phyloP scores from a whole-genome alignment of 345 rosid species.

The Cochlearia excelsa region DNA sequence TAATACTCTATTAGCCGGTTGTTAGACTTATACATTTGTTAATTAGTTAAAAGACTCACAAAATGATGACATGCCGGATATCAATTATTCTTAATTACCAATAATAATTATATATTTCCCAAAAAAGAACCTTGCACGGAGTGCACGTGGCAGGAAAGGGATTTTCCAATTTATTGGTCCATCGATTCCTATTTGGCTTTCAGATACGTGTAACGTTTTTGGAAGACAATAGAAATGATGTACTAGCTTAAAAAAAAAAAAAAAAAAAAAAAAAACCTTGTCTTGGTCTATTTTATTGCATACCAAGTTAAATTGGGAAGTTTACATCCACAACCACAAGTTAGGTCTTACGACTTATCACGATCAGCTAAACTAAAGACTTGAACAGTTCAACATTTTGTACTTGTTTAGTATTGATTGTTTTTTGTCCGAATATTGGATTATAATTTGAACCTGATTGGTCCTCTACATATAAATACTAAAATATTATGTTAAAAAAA shows the following conservation, averaged over 20 bases:
- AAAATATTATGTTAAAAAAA: no score
- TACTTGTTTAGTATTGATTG: neutral
- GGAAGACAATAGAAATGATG: no score
- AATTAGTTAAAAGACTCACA: neutral
- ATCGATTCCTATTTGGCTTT: no score
- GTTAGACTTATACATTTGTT: conserved; percentile 13
- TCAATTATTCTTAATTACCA: neutral
- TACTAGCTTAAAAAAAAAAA: no score
- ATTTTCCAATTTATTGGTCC: no score
- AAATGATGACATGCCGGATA: conserved; percentile 6
- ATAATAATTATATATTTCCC: conserved; percentile 21
- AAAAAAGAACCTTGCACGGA: conserved; percentile 3
- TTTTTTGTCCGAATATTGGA: no score
- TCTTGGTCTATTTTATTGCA: conserved; percentile 14
- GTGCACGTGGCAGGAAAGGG: no score
- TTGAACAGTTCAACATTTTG: conserved; percentile 24
- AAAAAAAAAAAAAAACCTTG: conserved; percentile 3
- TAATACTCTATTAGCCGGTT: conserved; percentile 25
- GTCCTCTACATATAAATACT: neutral
- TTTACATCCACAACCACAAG: neutral
- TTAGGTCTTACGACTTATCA: conserved; percentile 18
- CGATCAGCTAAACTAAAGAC: conserved; percentile 22
- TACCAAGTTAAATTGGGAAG: conserved; percentile 15
- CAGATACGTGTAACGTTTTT: no score
- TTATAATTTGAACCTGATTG: conserved; percentile 5